These are phyloP conservation scores for Penicillium occitanis DNA, from an alignment of 2,329 filamentous ascomycete species.

Conservation along the genomic window DNA sequence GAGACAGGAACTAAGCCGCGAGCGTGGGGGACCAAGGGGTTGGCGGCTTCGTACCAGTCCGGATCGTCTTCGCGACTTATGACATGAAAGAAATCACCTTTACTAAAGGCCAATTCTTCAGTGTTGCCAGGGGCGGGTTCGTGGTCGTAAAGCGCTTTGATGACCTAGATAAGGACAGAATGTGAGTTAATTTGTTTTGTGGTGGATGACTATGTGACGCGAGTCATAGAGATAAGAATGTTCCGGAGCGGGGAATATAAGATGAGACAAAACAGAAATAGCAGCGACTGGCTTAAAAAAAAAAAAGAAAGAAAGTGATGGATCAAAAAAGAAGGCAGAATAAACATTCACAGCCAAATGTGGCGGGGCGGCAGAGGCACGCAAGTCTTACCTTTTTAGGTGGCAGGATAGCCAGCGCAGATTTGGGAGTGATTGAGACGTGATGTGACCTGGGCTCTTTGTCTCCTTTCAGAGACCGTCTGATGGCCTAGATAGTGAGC, in stretches of 20 bases:
- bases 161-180: slow-evolving; percentile 63
- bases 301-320: neutral
- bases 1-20: slow-evolving; percentile 89
- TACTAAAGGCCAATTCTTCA: slow-evolving; percentile 85
- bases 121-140: slow-evolving; percentile 64
- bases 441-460: slow-evolving; percentile 70
- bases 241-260: neutral
- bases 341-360: slow-evolving; percentile 12
- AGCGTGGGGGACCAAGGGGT: slow-evolving; percentile 78
- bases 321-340: slow-evolving; percentile 4
- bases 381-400: slow-evolving; percentile 77
- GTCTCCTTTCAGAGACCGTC: slow-evolving; percentile 86
- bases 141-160: slow-evolving; percentile 94
- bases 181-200: neutral
- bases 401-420: slow-evolving; percentile 82
- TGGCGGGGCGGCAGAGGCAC: slow-evolving; percentile 15
- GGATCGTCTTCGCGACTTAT: slow-evolving; percentile 90
- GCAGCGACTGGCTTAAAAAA: neutral
- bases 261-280: neutral
- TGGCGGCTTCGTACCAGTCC: slow-evolving; percentile 99
- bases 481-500: slow-evolving; percentile 61
- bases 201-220: neutral
- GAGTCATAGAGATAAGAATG: slow-evolving; percentile 2
- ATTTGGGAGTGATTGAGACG: slow-evolving; percentile 77
- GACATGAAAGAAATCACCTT: slow-evolving; percentile 97